A percentile compares a stretch with the other conserved stretches of the same genome.
Conservation (phyloP, 148 eudicot species). For the Silene uniflora region DNA sequence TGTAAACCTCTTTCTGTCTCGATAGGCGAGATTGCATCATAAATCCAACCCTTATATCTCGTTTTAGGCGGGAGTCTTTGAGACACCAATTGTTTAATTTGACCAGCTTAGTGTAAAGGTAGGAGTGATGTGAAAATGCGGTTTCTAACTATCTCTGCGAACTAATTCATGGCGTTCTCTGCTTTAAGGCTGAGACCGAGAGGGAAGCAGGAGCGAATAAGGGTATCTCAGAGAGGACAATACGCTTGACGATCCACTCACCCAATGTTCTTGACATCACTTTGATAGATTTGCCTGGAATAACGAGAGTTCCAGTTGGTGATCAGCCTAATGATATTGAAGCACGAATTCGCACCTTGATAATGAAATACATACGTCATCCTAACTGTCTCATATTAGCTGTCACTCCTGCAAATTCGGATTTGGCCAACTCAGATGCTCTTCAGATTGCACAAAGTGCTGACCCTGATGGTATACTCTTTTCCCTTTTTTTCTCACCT, state of each 20-base stretch:
- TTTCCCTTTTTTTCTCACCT: background rate
- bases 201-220: conserved; percentile 64
- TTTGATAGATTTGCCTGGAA: conserved; percentile 75
- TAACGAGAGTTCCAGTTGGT: conserved; percentile 74
- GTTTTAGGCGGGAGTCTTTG: background rate
- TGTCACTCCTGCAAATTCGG: conserved; percentile 90
- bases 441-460: conserved; percentile 89
- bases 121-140: background rate
- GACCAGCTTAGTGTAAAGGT: background rate
- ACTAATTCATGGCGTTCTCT: conserved; percentile 8
- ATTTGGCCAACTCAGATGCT: conserved; percentile 90
- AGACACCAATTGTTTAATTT: background rate
- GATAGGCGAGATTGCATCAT: background rate
- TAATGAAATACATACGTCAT: conserved; percentile 48
- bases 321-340: conserved; percentile 72
- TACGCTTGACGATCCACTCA: conserved; percentile 56
- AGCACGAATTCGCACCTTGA: conserved; percentile 59
- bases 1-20: background rate
- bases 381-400: conserved; percentile 69
- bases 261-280: conserved; percentile 62
- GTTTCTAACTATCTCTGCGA: background rate
- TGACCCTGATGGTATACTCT: conserved; percentile 73
- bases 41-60: background rate
- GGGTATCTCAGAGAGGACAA: conserved; percentile 60
- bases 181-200: conserved; percentile 57